Evolutionary conservation across 2,329 filamentous ascomycete genomes (phyloP), one percentile per base, ranked within the genome.

Genomic region (Bipolaris oryzae): DNA sequence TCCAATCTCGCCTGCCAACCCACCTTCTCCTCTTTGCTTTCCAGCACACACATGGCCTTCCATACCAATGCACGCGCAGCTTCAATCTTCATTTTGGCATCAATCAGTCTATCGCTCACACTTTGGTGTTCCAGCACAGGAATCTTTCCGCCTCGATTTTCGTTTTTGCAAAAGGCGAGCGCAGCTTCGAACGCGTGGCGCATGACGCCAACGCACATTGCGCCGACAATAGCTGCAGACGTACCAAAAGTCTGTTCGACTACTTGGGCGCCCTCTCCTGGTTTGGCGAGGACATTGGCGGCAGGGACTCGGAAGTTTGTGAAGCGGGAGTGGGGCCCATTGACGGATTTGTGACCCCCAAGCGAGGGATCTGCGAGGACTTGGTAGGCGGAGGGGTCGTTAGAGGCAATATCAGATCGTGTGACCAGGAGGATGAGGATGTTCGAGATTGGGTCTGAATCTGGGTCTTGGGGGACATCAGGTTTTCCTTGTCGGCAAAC

Each of bases 201-300:
- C 81, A 84, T 83, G 38, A 85, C 72, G 2, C 82, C 81, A 0
- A 82, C 80, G 9, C 76, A 76, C 79, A 86, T 85, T 2, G 83
- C 82, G 1, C 82, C 82, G 0, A 85, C 83, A 0, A 86, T 72
- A 1, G 79, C 78, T 1, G 82, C 82, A 2, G 73, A 75, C 11
- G 67, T 69, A 3, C 79, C 79, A 51, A 85, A 83, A 0, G 78
- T 74, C 18, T 68, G 63, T 15, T 77, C 76, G 1, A 82, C 77
- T 3, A 84, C 58, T 10, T 74, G 62, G 0, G 77, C 78, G 2
- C 78, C 83, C 28, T 74, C 65, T 2, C 79, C 81, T 0, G 79
- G 79, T 2, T 71, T 60, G 16, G 75, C 79, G 7, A 85, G 77
- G 0, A 84, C 67, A 46, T 84, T 81, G 48, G 75, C 73, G 1